Conservation (phyloP, 345 rosid species). For the Rhodomyrtus tomentosa region DNA sequence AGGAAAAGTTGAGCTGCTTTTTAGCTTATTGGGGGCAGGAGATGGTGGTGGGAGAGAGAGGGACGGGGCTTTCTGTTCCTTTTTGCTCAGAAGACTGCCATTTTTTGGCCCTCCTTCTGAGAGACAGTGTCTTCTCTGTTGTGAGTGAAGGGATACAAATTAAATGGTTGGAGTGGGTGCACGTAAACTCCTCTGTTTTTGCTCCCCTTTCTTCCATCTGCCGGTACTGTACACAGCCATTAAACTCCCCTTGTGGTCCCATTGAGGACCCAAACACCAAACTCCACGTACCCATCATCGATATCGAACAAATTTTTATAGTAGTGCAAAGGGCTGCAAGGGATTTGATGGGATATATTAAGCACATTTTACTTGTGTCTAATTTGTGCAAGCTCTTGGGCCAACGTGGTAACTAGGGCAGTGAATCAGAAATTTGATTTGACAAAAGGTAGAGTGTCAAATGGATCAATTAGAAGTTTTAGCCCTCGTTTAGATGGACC, state of each 20-base stretch:
- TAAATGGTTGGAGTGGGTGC: slow-evolving; percentile 48
- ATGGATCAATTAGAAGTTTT: neutral
- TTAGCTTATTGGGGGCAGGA: slow-evolving; percentile 5
- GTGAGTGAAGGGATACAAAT: slow-evolving; percentile 32
- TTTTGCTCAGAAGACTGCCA: slow-evolving; percentile 7
- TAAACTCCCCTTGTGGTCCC: slow-evolving; percentile 32
- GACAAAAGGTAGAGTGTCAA: neutral
- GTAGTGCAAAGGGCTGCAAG: neutral
- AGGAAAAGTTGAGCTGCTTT: neutral
- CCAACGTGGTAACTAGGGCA: neutral
- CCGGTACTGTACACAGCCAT: slow-evolving; percentile 18
- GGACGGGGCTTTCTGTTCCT: slow-evolving; percentile 4
- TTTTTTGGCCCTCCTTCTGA: slow-evolving; percentile 18
- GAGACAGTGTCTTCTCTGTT: slow-evolving; percentile 36
- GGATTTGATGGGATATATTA: neutral
- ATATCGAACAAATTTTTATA: neutral
- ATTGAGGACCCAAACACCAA: neutral
- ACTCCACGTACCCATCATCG: neutral
- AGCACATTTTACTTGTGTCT: neutral
- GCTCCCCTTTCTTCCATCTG: slow-evolving; percentile 43
- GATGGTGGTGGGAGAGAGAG: slow-evolving; percentile 1
- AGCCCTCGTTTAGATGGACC: neutral
- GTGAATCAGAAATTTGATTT: neutral
- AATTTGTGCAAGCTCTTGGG: neutral
- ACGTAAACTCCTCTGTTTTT: slow-evolving; percentile 23